phyloP scores from a whole-genome alignment of 2,329 filamentous ascomycete species.

The Ophiosphaerella korrae region DNA sequence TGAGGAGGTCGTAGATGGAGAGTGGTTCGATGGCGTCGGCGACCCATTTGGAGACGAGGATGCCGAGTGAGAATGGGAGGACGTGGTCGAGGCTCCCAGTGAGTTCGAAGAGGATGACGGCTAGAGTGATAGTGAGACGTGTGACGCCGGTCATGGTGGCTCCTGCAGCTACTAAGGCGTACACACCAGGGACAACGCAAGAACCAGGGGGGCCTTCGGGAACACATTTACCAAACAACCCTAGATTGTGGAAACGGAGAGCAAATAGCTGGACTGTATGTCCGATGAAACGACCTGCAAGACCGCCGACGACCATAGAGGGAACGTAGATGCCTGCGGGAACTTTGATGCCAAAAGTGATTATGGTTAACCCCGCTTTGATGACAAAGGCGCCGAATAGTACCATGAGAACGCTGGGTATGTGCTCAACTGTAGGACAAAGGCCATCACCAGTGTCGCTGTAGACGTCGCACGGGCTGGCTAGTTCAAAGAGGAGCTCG shows the following conservation, averaged over 20 bases:
- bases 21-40: constrained; percentile 92
- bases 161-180: constrained; percentile 90
- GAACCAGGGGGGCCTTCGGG: constrained; percentile 70
- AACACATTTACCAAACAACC: constrained; percentile 76
- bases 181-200: constrained; percentile 95
- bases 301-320: constrained; percentile 95
- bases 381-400: constrained; percentile 82
- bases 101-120: constrained; percentile 93
- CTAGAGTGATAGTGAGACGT: constrained; percentile 86
- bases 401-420: constrained; percentile 74
- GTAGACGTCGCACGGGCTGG: constrained; percentile 80
- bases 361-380: constrained; percentile 84
- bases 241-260: constrained; percentile 71
- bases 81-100: constrained; percentile 96
- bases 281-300: constrained; percentile 86
- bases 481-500: constrained; percentile 86
- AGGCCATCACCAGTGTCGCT: constrained; percentile 72
- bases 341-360: constrained; percentile 96
- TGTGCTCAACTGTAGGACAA: constrained; percentile 77
- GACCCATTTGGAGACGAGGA: constrained; percentile 97
- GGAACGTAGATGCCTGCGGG: constrained; percentile 97
- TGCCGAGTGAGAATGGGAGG: constrained; percentile 87
- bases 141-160: constrained; percentile 99
- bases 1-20: constrained; percentile 94
- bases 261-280: constrained; percentile 84